These are phyloP conservation scores for Neoscytalidium dimidiatum DNA, from an alignment of 2,329 filamentous ascomycete species.

Conservation along the genomic window DNA sequence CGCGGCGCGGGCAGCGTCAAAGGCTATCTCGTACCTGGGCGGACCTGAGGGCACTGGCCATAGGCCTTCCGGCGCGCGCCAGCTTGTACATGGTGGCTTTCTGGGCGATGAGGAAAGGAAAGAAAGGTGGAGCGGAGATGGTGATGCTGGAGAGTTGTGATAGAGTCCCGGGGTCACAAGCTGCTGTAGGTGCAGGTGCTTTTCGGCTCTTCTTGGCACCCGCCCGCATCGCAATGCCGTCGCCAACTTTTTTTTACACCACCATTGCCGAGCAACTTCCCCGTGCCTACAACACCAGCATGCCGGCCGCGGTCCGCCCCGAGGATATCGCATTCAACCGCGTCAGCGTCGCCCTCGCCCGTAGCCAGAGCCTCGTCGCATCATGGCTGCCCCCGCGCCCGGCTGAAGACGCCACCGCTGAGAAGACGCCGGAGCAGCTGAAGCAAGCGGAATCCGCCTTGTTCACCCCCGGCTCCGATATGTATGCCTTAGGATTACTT, in stretches of 20 bases:
- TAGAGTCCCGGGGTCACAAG: slow-evolving; percentile 10
- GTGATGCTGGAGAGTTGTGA: slow-evolving; percentile 31
- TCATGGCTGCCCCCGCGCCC: slow-evolving; percentile 58
- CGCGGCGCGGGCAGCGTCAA: slow-evolving; percentile 6
- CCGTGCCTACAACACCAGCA: slow-evolving; percentile 22
- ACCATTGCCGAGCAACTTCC: background rate
- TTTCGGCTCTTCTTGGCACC: slow-evolving; percentile 13
- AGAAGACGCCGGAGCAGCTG: slow-evolving; percentile 47
- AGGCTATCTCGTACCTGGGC: slow-evolving; percentile 64
- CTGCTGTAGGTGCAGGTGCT: no score
- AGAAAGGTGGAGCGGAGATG: slow-evolving; percentile 28
- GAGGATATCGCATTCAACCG: slow-evolving; percentile 59
- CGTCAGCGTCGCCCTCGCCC: slow-evolving; percentile 55
- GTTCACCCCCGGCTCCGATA: slow-evolving; percentile 55
- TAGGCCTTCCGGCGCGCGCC: slow-evolving; percentile 72
- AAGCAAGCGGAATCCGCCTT: slow-evolving; percentile 57
- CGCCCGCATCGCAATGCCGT: background rate
- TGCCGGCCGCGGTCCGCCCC: slow-evolving; percentile 32
- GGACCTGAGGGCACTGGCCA: slow-evolving; percentile 77
- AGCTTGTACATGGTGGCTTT: slow-evolving; percentile 78
- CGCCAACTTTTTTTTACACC: background rate
- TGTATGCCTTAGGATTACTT: slow-evolving; percentile 39
- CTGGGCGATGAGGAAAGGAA: slow-evolving; percentile 24
- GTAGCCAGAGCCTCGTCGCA: slow-evolving; percentile 55
- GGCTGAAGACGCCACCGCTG: slow-evolving; percentile 37